phyloP scores from a whole-genome alignment of 2,329 filamentous ascomycete genomes.

The Penicillium brasilianum region DNA sequence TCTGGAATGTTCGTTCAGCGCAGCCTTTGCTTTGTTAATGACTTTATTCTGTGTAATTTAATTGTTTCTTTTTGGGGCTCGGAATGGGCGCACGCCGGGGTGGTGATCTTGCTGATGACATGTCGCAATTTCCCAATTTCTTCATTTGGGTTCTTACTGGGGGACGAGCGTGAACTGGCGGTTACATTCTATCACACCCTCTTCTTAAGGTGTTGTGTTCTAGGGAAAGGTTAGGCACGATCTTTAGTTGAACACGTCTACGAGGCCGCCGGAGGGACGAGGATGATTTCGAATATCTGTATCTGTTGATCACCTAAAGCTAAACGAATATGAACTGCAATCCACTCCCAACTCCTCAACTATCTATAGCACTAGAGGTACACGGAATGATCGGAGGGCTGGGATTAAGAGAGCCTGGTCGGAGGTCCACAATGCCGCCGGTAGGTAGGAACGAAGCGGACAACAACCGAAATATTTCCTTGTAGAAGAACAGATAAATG shows the following conservation, averaged over 20 bases:
- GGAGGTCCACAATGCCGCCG: neutral
- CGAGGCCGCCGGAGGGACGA: neutral
- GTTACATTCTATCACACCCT: neutral
- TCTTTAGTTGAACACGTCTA: neutral
- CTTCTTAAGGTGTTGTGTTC: neutral
- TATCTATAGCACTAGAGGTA: slow-evolving; percentile 4
- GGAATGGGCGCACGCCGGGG: neutral
- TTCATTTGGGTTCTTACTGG: neutral
- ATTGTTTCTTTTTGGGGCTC: slow-evolving; percentile 7
- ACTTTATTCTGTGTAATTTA: slow-evolving; percentile 32
- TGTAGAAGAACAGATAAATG: neutral
- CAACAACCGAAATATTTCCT: neutral
- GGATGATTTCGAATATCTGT: neutral
- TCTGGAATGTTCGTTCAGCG: slow-evolving; percentile 32
- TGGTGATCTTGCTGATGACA: slow-evolving; percentile 1
- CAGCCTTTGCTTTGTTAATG: slow-evolving; percentile 26
- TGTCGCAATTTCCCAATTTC: neutral
- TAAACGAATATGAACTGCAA: slow-evolving; percentile 7
- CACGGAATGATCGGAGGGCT: neutral
- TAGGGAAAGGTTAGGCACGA: neutral
- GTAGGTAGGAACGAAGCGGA: neutral
- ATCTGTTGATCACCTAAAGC: neutral
- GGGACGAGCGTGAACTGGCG: neutral
- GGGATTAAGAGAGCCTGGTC: neutral
- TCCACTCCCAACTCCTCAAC: neutral